Base-by-base conservation (phyloP, 352 stramenopile species). In the Phytophthora multivora region DNA sequence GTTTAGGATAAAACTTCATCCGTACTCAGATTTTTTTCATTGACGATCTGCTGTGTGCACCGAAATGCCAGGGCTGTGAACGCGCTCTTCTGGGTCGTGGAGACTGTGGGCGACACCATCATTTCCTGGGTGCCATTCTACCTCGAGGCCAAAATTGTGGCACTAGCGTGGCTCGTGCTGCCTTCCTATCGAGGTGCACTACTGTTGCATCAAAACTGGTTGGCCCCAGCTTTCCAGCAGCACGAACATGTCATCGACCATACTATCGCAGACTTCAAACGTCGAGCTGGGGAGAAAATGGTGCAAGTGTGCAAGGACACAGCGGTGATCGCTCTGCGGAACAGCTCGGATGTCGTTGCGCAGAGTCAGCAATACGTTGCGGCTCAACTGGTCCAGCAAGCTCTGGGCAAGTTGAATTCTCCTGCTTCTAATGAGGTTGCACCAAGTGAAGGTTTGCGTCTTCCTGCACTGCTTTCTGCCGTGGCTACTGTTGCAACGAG, bases 121-220 rank as follows among this genome's bases (percentile, higher is more conserved):
- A 71, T 89, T 21, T 70, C 64, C 0, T 91, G 79, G 77, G 43
- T 91, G 47, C 80, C 83, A 6, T 85, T 92, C 60, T 92, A 92
- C 69, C 80, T 78, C 16, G 83, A 90, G 51, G 75, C 77, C 58
- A 92, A 92, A 67, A 77, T 92, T 52, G 71, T 73, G 42, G 57
- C 87, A 13, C 54, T 92, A n/a, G 71, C 77, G 23, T 92, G 83
- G 83, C 75, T 92, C 23, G 83, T 86, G 25, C 30, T 92, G 41
- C 83, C 83, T 9, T 68, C 72, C 2, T 88, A 83, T 51, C 64
- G 69, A 13, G 83, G 83, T 10, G 77, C 80, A 8, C 46, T 77
- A 7, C 18, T 88, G 45, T 62, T 92, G 55, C 75, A 89, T 51
- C 73, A 80, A 9, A 72, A 64, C 10, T 87, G 78, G 69, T 54